Evolutionary conservation across 148 eudicot genomes (phyloP).

Genomic region (Cornus florida): DNA sequence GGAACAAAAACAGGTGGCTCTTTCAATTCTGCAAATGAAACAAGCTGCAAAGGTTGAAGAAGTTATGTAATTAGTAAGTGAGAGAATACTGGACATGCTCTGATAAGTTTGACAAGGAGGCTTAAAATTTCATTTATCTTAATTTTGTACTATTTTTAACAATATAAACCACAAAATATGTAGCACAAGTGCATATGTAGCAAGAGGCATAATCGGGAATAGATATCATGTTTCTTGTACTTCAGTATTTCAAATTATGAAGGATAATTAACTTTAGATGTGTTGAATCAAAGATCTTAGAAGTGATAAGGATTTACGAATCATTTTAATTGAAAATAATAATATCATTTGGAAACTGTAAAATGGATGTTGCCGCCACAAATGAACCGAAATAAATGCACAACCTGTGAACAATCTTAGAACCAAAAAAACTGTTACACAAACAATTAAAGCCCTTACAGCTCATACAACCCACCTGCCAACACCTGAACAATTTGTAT

Average conservation of each 20-base stretch:
- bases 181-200: neutral
- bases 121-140: neutral
- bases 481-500: too few relatives aligned
- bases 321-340: neutral
- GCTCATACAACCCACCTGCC: too few relatives aligned
- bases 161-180: neutral
- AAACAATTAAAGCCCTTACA: too few relatives aligned
- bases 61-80: neutral
- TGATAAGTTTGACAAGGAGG: neutral
- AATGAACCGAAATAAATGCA: neutral
- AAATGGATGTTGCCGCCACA: neutral
- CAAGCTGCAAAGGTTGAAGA: conserved; percentile 62
- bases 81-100: neutral
- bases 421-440: too few relatives aligned
- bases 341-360: neutral
- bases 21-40: conserved; percentile 77
- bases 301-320: neutral
- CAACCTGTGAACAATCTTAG: too few relatives aligned
- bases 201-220: too few relatives aligned
- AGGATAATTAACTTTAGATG: neutral
- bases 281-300: neutral
- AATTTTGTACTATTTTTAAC: too few relatives aligned
- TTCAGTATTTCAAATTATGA: neutral
- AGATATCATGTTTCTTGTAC: neutral
- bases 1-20: conserved; percentile 86